A percentile compares a stretch with the other conserved stretches of the same genome.
Evolutionary conservation across 225 moss, liverwort and hornwort species (phyloP).

Genomic region (Rhytidiadelphus loreus): DNA sequence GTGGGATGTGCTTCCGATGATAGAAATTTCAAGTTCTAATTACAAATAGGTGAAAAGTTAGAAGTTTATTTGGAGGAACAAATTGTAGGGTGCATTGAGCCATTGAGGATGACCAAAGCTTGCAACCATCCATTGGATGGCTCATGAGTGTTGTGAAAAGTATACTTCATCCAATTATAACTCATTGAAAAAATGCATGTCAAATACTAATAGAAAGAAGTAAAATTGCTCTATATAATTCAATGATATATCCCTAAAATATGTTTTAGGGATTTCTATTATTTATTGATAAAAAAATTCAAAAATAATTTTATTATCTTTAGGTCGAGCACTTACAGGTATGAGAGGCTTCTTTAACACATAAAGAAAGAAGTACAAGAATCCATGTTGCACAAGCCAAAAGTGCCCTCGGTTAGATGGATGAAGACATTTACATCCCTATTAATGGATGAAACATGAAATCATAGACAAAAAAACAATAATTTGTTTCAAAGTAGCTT

Average conservation of each 20-base stretch:
- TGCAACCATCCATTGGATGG: neutral
- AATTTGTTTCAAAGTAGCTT: neutral
- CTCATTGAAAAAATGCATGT: neutral
- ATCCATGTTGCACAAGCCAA: no score
- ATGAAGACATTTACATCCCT: neutral
- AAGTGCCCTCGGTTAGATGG: neutral
- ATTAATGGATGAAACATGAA: neutral
- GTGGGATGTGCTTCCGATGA: rapidly evolving
- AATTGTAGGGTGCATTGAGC: neutral
- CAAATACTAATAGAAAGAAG: neutral
- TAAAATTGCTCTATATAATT: neutral
- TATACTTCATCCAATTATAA: neutral
- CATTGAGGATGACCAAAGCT: neutral
- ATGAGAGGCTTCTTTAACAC: no score
- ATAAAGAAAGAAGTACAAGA: no score
- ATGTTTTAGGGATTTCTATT: neutral
- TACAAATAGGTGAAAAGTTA: no score
- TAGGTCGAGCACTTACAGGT: neutral
- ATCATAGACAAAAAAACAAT: neutral
- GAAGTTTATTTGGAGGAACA: neutral
- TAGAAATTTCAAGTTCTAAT: neutral
- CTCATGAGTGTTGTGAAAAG: neutral
- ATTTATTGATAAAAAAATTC: neutral
- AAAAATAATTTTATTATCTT: neutral
- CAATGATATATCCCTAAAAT: neutral